Base-by-base conservation (phyloP, 83 land plant genomes). In the Picea mariana region DNA sequence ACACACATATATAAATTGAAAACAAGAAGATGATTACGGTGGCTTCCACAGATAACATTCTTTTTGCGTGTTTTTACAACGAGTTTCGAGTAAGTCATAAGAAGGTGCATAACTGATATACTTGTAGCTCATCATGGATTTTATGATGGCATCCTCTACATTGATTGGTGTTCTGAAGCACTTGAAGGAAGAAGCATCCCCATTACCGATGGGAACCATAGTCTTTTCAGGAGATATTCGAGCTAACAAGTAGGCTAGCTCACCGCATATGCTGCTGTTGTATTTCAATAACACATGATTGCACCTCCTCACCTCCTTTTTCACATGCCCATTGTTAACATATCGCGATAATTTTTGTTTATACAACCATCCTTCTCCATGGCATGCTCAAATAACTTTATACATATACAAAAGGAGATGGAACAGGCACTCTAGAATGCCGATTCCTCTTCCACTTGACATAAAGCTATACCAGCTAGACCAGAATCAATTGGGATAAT, bases 101-200 rank as follows among this genome's bases (percentile, higher is more conserved):
- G 93, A 84, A 71, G 89, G 94, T 6, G 94, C 80, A 76, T 96
- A 94, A 23, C 93, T 90, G 83, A 93, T 95, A 87, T 78, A 89
- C 47, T 78, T 77, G 15, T 52, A 86, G 69, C 88, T 86, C 9
- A 65, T 58, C 27, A 90, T 85, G 71, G 94, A 79, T 47, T 86
- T 84, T 26, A 86, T 86, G 76, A 93, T 86, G 16, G 97, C 88
- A 2, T 85, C 87, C 77, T 81, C 84, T 26, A 93, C 91, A 15
- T 80, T 83, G 21, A 72, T 65, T 0, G 91, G 87, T 0, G 89
- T 83, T 34, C 64, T 85, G 78, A 93, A 89, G 78, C 89, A 89
- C 12, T 90, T 78, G 77, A 87, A 87, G 12, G 83, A 85, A 49
- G 92, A 79, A 65, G 99, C 94, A 85, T 96, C 97, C 1, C 95